Evolutionary conservation across 208 protist genomes (phyloP), one percentile per base, ranked within the genome.

Genomic region (Wallacemonas collosoma): DNA sequence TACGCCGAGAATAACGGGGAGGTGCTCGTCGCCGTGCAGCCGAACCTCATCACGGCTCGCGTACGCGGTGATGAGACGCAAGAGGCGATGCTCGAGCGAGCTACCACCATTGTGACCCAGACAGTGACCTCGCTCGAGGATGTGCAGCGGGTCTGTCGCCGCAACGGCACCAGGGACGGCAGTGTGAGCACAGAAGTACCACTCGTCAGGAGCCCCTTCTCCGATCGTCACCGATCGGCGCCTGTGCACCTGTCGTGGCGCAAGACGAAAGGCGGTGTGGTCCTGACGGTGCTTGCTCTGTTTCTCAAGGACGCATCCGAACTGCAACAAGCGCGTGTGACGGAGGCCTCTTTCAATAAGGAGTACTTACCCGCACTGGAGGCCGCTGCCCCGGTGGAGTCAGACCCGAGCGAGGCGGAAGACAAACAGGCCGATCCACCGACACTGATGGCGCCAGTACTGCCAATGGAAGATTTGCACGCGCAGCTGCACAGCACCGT

Each of bases 271-370:
- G 70, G 71, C 5, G 73, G 71, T 11, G 73, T 82, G 6, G 68
- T 66, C 7, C 12, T 88, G 36, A 83, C 62, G 54, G 68, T 81
- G n/a, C 36, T 77, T 1, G 81, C 72, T 14, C 77, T 93, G 1
- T 55, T 89, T 17, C 77, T 76, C 0, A 53, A 50, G 4, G 51
- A 45, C 12, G 76, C 85, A 44, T 84, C 85, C 11, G 72, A 79
- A 11, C 58, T 76, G 47, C 80, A 89, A 53, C 83, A 86, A 72
- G 73, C 81, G 67, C 57, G 71, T 26, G 85, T 93, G 54, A 84
- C 76, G 7, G 75, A 80, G 44, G 43, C 45, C 1, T 60, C 69
- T n/a, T 91, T 82, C 76, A 63, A 82, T 75, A 64, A 56, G 4
- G 61, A 71, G 55, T 76, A 81, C 61, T 38, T 73, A 0, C 64